These are phyloP conservation scores for Zygnema cylindricum DNA, from an alignment of 139 green algal species.

Conservation along the genomic window DNA sequence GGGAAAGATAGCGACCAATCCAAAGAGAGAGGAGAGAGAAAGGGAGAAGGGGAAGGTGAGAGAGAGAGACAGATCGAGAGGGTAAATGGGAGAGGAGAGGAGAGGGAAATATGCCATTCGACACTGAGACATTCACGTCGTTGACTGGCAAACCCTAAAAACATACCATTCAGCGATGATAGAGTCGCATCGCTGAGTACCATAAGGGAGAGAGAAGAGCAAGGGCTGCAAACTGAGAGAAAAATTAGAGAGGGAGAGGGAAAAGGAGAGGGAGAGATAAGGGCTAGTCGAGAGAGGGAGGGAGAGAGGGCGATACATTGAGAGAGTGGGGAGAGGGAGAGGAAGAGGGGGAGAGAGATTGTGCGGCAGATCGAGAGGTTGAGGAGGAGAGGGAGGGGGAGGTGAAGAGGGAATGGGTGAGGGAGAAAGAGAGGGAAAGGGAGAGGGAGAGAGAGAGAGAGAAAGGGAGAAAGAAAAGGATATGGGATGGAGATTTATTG, in stretches of 20 bases:
- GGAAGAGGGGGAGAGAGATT: background rate
- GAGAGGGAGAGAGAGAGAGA: background rate
- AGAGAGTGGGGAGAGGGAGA: background rate
- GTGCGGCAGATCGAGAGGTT: background rate
- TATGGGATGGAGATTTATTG: too few relatives aligned
- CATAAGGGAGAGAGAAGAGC: background rate
- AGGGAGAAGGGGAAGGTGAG: too few relatives aligned
- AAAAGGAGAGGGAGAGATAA: background rate
- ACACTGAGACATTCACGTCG: background rate
- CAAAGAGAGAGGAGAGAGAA: too few relatives aligned
- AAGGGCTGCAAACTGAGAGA: background rate
- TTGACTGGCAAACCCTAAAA: too few relatives aligned
- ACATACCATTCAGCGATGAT: background rate
- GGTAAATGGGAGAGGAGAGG: constrained; percentile 4
- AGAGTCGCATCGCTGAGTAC: background rate
- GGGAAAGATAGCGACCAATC: too few relatives aligned
- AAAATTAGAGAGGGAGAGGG: background rate
- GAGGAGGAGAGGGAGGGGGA: background rate
- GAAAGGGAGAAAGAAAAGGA: background rate
- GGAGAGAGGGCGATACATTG: background rate
- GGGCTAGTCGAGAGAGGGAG: background rate
- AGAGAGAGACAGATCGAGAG: background rate
- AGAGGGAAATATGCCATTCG: background rate
- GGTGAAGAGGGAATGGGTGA: background rate
- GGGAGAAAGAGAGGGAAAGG: background rate